A percentile compares a stretch with the other conserved stretches of the same genome.
phyloP scores from a whole-genome alignment of 495 filamentous ascomycete genomes.

The Schizothecium vesticola region DNA sequence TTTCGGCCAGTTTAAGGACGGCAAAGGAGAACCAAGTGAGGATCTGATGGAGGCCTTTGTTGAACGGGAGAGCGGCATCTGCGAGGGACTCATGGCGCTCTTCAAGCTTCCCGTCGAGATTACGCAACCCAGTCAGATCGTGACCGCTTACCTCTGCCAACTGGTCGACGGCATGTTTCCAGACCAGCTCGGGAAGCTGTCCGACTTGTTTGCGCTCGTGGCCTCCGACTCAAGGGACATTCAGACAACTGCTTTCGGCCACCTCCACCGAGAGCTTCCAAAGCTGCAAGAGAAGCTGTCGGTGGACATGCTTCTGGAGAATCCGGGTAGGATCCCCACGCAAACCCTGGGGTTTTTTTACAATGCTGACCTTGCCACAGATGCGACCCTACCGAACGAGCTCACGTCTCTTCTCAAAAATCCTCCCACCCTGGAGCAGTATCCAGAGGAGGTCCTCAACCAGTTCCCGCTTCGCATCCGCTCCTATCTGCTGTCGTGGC shows the following conservation, averaged over 20 bases:
- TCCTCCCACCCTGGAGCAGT: conserved; percentile 41
- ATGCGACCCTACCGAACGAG: conserved; percentile 61
- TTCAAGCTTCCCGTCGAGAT: conserved; percentile 42
- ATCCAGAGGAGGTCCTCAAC: conserved; percentile 40
- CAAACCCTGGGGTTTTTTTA: not conserved
- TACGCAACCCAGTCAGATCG: conserved; percentile 43
- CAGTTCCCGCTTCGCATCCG: conserved; percentile 52
- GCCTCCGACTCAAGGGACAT: conserved; percentile 68
- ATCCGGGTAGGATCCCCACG: conserved; percentile 40
- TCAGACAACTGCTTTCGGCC: conserved; percentile 72
- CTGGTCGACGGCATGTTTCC: conserved; percentile 55
- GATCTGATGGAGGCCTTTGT: conserved; percentile 73
- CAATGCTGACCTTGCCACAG: conserved; percentile 23
- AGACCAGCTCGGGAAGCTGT: conserved; percentile 47
- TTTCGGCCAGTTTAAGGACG: conserved; percentile 40
- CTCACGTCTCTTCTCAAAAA: conserved; percentile 61
- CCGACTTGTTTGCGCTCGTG: conserved; percentile 63
- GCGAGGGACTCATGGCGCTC: conserved; percentile 55
- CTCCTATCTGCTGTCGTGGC: conserved; percentile 87
- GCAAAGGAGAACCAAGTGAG: conserved; percentile 67
- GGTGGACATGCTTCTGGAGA: conserved; percentile 72
- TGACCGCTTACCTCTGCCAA: conserved; percentile 63
- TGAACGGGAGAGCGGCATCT: conserved; percentile 43
- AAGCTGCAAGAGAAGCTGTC: conserved; percentile 74
- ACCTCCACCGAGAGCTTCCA: conserved; percentile 75